Base-by-base conservation (phyloP, 225 moss, liverwort and hornwort genomes). In the Takakia lepidozioides region DNA sequence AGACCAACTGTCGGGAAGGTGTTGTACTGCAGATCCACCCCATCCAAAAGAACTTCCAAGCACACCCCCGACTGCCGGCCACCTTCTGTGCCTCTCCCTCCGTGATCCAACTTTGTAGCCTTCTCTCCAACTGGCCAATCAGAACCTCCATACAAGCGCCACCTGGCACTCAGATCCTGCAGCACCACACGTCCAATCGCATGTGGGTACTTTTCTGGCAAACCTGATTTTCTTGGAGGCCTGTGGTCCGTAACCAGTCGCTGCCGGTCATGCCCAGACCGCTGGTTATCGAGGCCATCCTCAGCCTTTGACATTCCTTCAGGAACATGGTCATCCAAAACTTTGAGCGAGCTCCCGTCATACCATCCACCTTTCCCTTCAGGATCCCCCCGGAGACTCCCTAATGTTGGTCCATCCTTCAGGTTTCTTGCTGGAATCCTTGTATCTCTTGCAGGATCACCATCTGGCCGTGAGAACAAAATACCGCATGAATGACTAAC, bases 101-200 rank as follows among this genome's bases (percentile, higher is more conserved):
- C 66, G 27, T 34, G 42, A 29, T 68, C 71, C 62, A 68, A 72
- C 26, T 78, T 70, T 57, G 67, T 71, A 44, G 71, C 81, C 27
- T 59, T 64, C 45, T 73, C 79, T 48, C 72, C 72, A 15, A 51
- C 66, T 48, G 86, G 84, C 95, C 95, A 98, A 58, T 91, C 95
- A 51, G 87, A 98, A 23, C 95, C 95, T 58, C 82, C 91, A 53
- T 98, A 87, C 34, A 91, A 80, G 8, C 87, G 66, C 95, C 85
- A 98, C 65, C 73, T 84, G 49, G 87, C 75, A 74, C 90, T 73
- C 59, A 98, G 66, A 61, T 98, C 82, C 59, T 82, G 82, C 19
- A 98, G 70, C 27, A 83, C 60, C 53, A 91, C 66, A 42, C 78
- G 82, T 27, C 95, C 95, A 59, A 85, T 63, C 37, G 95, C 78